A percentile compares a stretch with the other conserved stretches of the same genome.
phyloP scores from a whole-genome alignment of 805 yeast species.

The Clavispora fructus region DNA sequence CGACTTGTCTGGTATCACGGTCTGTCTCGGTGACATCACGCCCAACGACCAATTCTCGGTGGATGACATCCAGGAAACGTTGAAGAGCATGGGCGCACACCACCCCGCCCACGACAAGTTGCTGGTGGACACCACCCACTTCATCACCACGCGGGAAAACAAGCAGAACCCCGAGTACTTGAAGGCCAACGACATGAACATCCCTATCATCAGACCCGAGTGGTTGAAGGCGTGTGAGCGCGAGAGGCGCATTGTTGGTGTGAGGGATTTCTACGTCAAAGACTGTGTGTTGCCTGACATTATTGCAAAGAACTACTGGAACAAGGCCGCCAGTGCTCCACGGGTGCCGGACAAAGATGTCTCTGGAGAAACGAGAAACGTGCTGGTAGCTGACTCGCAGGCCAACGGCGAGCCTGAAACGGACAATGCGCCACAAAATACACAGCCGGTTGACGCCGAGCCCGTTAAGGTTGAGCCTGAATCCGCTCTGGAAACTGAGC shows the following conservation, averaged over 20 bases:
- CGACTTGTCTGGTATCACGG: slow-evolving; percentile 86
- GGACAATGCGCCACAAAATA: background rate
- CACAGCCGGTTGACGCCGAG: background rate
- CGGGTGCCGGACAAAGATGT: background rate
- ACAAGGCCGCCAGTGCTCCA: slow-evolving; percentile 4
- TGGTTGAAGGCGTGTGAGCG: slow-evolving; percentile 93
- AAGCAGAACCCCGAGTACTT: slow-evolving; percentile 65
- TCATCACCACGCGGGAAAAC: slow-evolving; percentile 60
- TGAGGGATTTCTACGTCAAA: slow-evolving; percentile 75
- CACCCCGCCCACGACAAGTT: slow-evolving; percentile 66
- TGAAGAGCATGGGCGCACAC: slow-evolving; percentile 72
- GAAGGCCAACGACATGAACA: slow-evolving; percentile 77
- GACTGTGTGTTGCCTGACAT: slow-evolving; percentile 43
- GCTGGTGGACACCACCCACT: slow-evolving; percentile 90
- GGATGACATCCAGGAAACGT: slow-evolving; percentile 56
- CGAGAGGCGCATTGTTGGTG: slow-evolving; percentile 89
- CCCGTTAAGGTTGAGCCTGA: background rate
- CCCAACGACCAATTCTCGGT: slow-evolving; percentile 41
- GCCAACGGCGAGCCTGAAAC: slow-evolving; percentile 1
- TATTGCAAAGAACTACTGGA: slow-evolving; percentile 39
- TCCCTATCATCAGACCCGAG: slow-evolving; percentile 93
- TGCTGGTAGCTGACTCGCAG: background rate
- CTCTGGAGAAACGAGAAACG: background rate
- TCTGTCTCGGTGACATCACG: slow-evolving; percentile 80
- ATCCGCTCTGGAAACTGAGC: background rate